Percentiles rank a stretch among this genome's conserved stretches.
Conservation (phyloP, 2,329 filamentous ascomycete species). For the Chaetothyriales sp. region DNA sequence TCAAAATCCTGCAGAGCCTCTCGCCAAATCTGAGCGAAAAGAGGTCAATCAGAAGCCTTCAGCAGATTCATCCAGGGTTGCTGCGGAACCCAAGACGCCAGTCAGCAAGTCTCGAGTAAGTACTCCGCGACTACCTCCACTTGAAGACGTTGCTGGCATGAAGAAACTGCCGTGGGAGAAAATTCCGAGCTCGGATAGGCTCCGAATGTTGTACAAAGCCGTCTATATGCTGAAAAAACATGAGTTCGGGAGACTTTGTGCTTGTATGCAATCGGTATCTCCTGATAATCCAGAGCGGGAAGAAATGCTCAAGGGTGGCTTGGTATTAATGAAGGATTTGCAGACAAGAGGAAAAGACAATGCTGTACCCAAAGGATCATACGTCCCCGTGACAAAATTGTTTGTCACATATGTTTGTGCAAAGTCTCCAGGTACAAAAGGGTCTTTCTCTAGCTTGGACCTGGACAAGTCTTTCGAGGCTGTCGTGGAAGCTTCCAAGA, state of each 20-base stretch:
- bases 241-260: neutral
- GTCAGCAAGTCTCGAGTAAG: neutral
- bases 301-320: neutral
- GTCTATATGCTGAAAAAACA: slow-evolving; percentile 5
- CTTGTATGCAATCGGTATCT: neutral
- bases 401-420: slow-evolving; percentile 7
- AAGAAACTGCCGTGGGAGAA: slow-evolving; percentile 21
- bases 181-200: slow-evolving; percentile 27
- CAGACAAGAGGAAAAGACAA: neutral
- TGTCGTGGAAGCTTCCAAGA: neutral
- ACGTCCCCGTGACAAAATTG: slow-evolving; percentile 2
- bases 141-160: slow-evolving; percentile 20
- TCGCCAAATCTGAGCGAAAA: neutral
- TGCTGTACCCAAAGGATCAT: neutral
- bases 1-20: neutral
- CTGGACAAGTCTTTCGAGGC: slow-evolving; percentile 3
- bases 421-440: slow-evolving; percentile 2
- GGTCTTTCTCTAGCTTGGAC: neutral
- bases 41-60: neutral
- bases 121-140: neutral
- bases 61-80: neutral
- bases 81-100: neutral
- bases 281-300: neutral
- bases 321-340: neutral
- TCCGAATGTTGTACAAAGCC: slow-evolving; percentile 20